Percentiles rank a stretch among this genome's conserved stretches.
These are phyloP conservation scores for Filosporella fistucella DNA, from an alignment of 495 filamentous ascomycete genomes.

Conservation along the genomic window DNA sequence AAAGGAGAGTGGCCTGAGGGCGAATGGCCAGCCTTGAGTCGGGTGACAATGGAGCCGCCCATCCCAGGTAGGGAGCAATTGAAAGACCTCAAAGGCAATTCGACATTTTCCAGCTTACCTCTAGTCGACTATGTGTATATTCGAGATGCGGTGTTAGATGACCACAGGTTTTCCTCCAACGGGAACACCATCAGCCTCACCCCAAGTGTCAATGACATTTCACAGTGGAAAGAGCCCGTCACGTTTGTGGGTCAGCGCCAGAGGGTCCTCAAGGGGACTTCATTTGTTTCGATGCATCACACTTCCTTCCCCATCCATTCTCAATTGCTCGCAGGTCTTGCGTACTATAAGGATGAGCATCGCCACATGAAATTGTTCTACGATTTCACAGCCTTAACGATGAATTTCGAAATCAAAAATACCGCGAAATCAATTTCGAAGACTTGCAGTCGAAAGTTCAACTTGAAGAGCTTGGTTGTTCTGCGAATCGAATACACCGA, in stretches of 20 bases:
- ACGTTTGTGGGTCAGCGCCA: slow-evolving; percentile 10
- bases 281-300: background rate
- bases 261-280: background rate
- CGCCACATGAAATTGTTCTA: slow-evolving; percentile 6
- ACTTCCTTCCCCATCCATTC: background rate
- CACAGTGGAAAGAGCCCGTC: slow-evolving; percentile 3
- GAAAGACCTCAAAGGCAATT: background rate
- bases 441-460: background rate
- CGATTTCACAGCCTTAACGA: background rate
- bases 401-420: background rate
- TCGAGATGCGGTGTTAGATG: slow-evolving; percentile 6
- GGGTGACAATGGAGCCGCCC: background rate
- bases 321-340: slow-evolving; percentile 1
- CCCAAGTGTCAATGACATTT: background rate
- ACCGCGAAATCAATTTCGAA: background rate
- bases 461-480: background rate
- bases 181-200: slow-evolving; percentile 1
- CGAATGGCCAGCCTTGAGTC: slow-evolving; percentile 13
- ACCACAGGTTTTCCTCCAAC: background rate
- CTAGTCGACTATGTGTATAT: slow-evolving; percentile 7
- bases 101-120: background rate
- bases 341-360: slow-evolving; percentile 12
- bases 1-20: slow-evolving; percentile 15
- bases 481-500: background rate
- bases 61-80: background rate